phyloP scores from a whole-genome alignment of 1,139 yeast species.

The Keqinozyma sinolaborantium region DNA sequence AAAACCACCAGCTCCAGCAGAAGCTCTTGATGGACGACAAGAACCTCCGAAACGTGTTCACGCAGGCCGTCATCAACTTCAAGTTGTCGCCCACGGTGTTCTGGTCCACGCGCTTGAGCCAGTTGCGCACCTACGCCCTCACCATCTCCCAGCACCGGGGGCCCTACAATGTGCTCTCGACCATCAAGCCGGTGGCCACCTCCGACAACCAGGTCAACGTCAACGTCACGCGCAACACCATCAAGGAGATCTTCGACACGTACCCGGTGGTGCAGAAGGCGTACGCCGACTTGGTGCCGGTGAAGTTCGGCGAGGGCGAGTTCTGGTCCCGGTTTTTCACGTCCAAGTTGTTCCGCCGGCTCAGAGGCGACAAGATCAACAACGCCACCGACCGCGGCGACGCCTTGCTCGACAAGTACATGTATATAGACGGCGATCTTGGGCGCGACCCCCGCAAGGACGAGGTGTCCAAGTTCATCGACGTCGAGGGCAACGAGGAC shows the following conservation, averaged over 20 bases:
- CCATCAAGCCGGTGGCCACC: constrained; percentile 89
- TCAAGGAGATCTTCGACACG: constrained; percentile 85
- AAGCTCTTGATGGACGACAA: constrained; percentile 68
- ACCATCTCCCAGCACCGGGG: constrained; percentile 84
- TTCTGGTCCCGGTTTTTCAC: constrained; percentile 97
- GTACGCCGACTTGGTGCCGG: constrained; percentile 84
- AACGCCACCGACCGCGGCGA: constrained; percentile 79
- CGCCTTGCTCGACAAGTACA: constrained; percentile 76
- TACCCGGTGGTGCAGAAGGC: constrained; percentile 93
- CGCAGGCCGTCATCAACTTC: constrained; percentile 81
- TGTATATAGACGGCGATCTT: constrained; percentile 50
- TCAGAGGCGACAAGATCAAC: constrained; percentile 81
- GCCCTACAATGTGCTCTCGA: constrained; percentile 88
- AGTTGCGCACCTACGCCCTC: constrained; percentile 81
- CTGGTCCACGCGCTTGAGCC: constrained; percentile 82
- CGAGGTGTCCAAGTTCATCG: constrained; percentile 57
- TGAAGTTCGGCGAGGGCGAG: constrained; percentile 76
- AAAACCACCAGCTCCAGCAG: constrained; percentile 77
- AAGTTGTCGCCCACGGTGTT: constrained; percentile 78
- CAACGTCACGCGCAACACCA: constrained; percentile 85
- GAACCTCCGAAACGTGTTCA: constrained; percentile 69
- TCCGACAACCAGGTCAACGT: constrained; percentile 90
- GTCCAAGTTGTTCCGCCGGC: constrained; percentile 78
- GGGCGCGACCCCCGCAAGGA: constrained; percentile 13
- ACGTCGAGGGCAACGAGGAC: constrained; percentile 74